Conservation (phyloP, 164 flowering plant species). For the Saururus chinensis region DNA sequence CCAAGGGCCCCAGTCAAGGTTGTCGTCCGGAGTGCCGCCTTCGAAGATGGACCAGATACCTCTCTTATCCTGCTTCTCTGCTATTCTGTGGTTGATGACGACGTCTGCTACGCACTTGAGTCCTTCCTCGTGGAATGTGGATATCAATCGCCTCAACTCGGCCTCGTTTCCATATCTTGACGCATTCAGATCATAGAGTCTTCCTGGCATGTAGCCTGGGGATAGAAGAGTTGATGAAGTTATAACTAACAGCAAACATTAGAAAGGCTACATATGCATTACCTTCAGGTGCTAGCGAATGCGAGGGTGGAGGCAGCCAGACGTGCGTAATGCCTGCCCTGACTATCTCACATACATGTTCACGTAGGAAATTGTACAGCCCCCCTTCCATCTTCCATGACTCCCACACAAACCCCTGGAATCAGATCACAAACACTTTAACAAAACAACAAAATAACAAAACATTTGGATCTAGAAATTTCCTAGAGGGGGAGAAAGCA, state of each 20-base stretch:
- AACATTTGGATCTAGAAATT: no score
- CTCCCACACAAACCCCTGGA: conserved; percentile 74
- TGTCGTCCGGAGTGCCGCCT: conserved; percentile 67
- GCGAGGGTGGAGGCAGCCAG: conserved; percentile 81
- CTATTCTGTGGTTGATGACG: conserved; percentile 73
- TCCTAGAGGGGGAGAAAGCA: no score
- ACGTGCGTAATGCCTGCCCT: conserved; percentile 60
- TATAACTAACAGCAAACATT: neutral
- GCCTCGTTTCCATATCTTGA: conserved; percentile 49
- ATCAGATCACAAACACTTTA: neutral
- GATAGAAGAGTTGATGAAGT: neutral
- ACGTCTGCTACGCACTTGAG: conserved; percentile 64
- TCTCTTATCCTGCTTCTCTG: conserved; percentile 45
- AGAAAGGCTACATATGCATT: neutral
- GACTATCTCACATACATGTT: conserved; percentile 31
- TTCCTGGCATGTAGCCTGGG: no score
- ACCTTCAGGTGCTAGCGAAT: conserved; percentile 56
- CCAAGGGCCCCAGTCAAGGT: conserved; percentile 76
- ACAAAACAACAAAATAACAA: neutral
- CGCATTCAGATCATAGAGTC: conserved; percentile 21
- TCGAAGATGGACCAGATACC: conserved; percentile 72
- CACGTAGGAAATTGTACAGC: conserved; percentile 47
- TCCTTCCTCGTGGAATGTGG: conserved; percentile 33
- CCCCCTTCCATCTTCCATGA: conserved; percentile 51
- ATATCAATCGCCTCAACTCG: conserved; percentile 37